Evolutionary conservation across 2,329 filamentous ascomycete genomes (phyloP), one percentile per base, ranked within the genome.

Genomic region (Proliferodiscus dingleyae): DNA sequence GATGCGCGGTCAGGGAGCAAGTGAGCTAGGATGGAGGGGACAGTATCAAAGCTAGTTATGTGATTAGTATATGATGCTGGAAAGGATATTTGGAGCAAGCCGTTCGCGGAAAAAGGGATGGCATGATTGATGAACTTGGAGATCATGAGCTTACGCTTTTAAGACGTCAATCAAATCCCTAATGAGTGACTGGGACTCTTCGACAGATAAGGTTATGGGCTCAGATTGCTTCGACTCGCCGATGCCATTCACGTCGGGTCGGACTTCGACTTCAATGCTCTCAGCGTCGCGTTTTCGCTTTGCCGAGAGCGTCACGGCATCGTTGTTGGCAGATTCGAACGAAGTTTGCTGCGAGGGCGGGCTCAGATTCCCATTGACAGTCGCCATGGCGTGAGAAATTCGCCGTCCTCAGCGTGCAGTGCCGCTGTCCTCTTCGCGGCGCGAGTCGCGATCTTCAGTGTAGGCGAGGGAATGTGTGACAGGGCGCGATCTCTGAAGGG

Each of bases 261-360:
- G 51, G 43, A 47, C 58, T 37, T 70, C 70, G 54, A 47, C 58
- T 37, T 70, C 70, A 54, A 72, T 69, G 48, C 61, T 67, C 40
- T 66, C 64, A 6, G 6, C 24, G 57, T 79, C 75, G 71, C 78
- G 78, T 68, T 82, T 82, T 63, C 78, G 71, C 68, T 82, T 82
- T 47, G 67, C 67, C 21, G 70, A 63, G 26, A 68, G 57, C 43
- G 61, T 59, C 41, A 64, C 57, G 19, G 59, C 52, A 29, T 56
- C 43, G 41, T 52, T 46, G 29, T 53, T 46, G 29, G 54, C 38
- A 30, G 46, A 42, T 9, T 60, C 59, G 19, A n/a, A 22, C 44
- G 54, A 55, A 37, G 6, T 9, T 29, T 23, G 33, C 18, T 59
- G 61, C 39, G 57, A 56, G 19, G 55, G 53, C 22, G 67, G 66